Base-by-base conservation (phyloP, 306 rosid species). In the Rosa persica region DNA sequence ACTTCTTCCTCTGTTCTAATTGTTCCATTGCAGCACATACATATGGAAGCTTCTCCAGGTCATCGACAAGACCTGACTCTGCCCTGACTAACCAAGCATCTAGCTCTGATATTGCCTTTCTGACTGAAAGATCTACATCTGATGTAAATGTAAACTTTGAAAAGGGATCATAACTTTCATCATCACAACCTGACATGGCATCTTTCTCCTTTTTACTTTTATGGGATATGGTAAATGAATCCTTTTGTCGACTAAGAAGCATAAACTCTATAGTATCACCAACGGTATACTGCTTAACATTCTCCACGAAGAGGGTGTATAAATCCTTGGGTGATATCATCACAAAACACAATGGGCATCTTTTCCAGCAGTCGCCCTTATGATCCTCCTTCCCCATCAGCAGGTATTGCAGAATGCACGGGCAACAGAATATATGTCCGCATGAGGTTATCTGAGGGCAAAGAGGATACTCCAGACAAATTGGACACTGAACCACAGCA, bases 361-460 rank as follows among this genome's bases (percentile, higher is more conserved):
- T 87, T 85, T 95, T 91, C 96, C 98, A 95, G 87, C 89, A 83
- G 79, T 95, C 97, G 74, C 97, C 97, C 78, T 89, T 95, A 70
- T 85, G 82, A 87, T 95, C 98, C 84, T 95, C 98, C 81, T 88
- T 83, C 43, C 98, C 98, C 96, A 92, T 82, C 46, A 89, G 71
- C 81, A 95, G 81, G 86, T 95, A 92, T 64, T 88, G 94, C 36
- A 95, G 84, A 79, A 95, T 89, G 79, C 98, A 95, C 6, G 98
- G 97, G 86, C 92, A 95, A 86, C 98, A 95, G 80, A 92, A 95
- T 30, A 95, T 88, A 81, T 95, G 98, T 44, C 98, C 98, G 48
- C 98, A 95, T 8, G 98, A 89, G 79, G 98, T 92, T 82, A 95
- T 92, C 83, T 95, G 98, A 6, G 98, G 90, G 75, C 98, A 95